Base-by-base conservation (phyloP, 371 early-diverging fungal genomes). In the Spiromyces aspiralis region DNA sequence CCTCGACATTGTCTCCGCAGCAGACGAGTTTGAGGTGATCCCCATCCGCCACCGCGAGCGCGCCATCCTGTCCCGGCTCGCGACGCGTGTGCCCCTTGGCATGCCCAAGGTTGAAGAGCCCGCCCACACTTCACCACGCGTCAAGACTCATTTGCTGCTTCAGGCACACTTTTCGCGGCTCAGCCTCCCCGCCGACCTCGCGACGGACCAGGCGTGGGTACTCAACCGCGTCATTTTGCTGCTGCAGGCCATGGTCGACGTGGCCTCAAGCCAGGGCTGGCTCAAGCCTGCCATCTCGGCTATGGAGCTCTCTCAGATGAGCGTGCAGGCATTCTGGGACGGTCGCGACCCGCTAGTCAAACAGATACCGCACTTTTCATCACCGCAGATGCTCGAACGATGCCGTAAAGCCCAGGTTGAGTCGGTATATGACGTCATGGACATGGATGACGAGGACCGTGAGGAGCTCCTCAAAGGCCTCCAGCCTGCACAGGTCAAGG, bases 231-330 rank as follows among this genome's bases (percentile, higher is more conserved):
- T 88, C 19, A 71, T 90, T 54, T 86, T 86, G 16, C 67, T 97
- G 28, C 56, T 97, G 43, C 95, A 97, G 61, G 94, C 96, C 0
- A 76, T 83, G 58, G 95, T 95, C 3, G 98, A 97, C 69, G 95
- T 97, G 12, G 81, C 93, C 44, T 83, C 89, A 42, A 84, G 86
- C 19, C 81, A 83, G 54, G 93, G 91, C 22, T 94, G 90, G 90
- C 73, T 95, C 49, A 70, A 77, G 1, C 90, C 95, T 3, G 92
- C 91, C 12, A 61, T 95, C 50, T 78, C 87, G 1, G 75, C 90
- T 2, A 95, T 95, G 96, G 96, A 97, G 62, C 58, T 95, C 62
- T 80, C 86, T 22, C 98, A 97, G 69, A 95, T 95, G 95, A 69
- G 71, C 46, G 91, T 95, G 10, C 95, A 95, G 73, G 94, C 95